Conservation (phyloP, 306 rosid genomes). For the Urtica urens region DNA sequence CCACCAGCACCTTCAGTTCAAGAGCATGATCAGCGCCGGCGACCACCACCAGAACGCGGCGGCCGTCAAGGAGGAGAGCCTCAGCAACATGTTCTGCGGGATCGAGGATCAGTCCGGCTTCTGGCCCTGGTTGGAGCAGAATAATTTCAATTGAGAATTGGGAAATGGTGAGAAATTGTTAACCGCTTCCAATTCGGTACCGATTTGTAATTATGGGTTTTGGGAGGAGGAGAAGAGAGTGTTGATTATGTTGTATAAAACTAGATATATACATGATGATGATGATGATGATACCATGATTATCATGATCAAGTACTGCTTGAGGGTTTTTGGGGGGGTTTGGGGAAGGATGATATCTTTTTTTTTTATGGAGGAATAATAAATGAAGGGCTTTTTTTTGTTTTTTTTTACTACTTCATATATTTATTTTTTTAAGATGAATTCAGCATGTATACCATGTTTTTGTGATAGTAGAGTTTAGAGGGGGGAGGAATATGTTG, state of each 20-base stretch:
- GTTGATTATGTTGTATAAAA: slow-evolving; percentile 34
- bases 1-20: slow-evolving; percentile 36
- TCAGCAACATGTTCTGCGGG: slow-evolving; percentile 74
- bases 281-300: no score
- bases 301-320: slow-evolving; percentile 26
- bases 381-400: slow-evolving; percentile 32
- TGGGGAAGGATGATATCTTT: slow-evolving; percentile 23
- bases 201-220: slow-evolving; percentile 27
- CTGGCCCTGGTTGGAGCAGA: slow-evolving; percentile 99
- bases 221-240: background rate
- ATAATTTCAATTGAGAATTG: slow-evolving; percentile 63
- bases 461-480: slow-evolving; percentile 10
- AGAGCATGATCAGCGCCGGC: background rate
- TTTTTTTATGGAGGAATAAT: slow-evolving; percentile 28
- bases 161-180: no score
- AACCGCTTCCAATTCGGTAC: no score
- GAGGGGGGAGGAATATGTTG: slow-evolving; percentile 11
- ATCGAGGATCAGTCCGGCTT: slow-evolving; percentile 92
- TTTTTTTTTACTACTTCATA: slow-evolving; percentile 2
- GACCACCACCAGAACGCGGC: slow-evolving; percentile 18
- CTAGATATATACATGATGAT: slow-evolving; percentile 23
- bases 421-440: no score
- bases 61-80: slow-evolving; percentile 65
- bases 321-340: slow-evolving; percentile 28
- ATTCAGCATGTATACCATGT: background rate